Base-by-base conservation (phyloP, 2,329 filamentous ascomycete species). In the Penicillium hesseltinei region DNA sequence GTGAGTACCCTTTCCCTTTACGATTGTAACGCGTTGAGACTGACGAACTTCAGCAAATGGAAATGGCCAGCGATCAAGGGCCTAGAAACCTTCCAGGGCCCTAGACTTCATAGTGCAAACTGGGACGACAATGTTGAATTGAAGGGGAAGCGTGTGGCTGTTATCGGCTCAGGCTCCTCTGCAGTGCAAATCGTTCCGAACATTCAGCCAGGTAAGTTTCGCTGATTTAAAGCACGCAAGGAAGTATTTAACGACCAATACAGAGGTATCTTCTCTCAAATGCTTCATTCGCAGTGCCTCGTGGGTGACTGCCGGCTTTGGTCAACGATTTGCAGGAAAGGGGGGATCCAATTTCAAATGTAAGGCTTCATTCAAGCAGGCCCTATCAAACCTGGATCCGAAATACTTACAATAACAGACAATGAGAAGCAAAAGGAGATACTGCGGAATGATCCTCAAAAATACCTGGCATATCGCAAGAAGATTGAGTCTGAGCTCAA, bases 121-220 rank as follows among this genome's bases (percentile, higher is more conserved):
- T 62, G 60, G 60, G 56, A 60, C 13, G 66, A 79, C 19, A 74
- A 74, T 15, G 69, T 81, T n/a, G 73, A 81, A 33, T 66, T 82
- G 11, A 65, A 66, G 3, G 77, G 71, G 29, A 80, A 80, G 58
- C 71, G 71, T n/a, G 63, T 68, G 10, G 65, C 57, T 19, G 52
- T 68, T 13, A 61, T 68, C 36, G 65, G 65, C 3, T 61, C 61
- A 17, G 65, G 64, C 2, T 65, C 66, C 7, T 67, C 64, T 40
- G 66, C 59, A 2, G 63, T 67, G 31, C 67, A 69, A 50, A 55
- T 69, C 23, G 51, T 69, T 4, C 67, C 67, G 4, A 56, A 29
- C 17, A 62, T 68, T 35, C 61, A 62, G 27, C 64, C 62, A n/a
- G 39, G 59, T 54, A 46, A 59, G 29, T 54, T 51, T 31, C 8